phyloP scores from a whole-genome alignment of 805 yeast genomes.

The Kuraishia floccosa region DNA sequence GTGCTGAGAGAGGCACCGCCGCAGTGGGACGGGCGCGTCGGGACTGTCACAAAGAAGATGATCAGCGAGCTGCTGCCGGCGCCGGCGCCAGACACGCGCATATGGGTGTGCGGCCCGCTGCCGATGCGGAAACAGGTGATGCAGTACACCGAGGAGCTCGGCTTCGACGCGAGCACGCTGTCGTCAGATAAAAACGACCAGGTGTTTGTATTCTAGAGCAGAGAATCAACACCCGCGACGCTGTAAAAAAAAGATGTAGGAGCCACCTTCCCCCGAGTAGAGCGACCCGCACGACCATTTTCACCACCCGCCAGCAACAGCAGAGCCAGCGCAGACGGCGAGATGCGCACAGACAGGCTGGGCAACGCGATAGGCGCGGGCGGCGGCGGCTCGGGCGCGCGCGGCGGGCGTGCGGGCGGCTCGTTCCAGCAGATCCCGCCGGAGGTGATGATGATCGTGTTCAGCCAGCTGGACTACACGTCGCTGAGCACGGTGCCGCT shows the following conservation, averaged over 20 bases:
- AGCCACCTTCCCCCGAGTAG: no score
- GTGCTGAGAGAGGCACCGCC: conserved; percentile 39
- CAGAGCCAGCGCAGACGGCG: no score
- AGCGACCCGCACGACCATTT: no score
- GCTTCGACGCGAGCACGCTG: conserved; percentile 36
- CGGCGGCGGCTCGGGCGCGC: background rate
- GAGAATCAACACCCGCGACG: no score
- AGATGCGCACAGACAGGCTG: no score
- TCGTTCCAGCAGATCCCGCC: conserved; percentile 24
- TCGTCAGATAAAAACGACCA: conserved; percentile 21
- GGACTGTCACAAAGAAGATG: conserved; percentile 50
- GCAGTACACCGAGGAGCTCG: conserved; percentile 41
- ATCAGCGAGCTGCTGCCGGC: conserved; percentile 41
- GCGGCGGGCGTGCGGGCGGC: background rate
- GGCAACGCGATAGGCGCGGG: no score
- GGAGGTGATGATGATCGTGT: conserved; percentile 33
- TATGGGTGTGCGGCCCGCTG: conserved; percentile 68
- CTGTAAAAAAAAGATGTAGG: no score
- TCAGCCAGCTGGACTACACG: conserved; percentile 31
- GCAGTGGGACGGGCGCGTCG: conserved; percentile 52
- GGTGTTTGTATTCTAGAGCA: conserved; percentile 20
- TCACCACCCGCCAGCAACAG: no score
- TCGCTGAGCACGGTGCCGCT: conserved; percentile 26
- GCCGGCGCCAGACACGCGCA: conserved; percentile 35
- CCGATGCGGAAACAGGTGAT: conserved; percentile 48